phyloP scores from a whole-genome alignment of 441 rosid genomes.

The Adansonia grandidieri region DNA sequence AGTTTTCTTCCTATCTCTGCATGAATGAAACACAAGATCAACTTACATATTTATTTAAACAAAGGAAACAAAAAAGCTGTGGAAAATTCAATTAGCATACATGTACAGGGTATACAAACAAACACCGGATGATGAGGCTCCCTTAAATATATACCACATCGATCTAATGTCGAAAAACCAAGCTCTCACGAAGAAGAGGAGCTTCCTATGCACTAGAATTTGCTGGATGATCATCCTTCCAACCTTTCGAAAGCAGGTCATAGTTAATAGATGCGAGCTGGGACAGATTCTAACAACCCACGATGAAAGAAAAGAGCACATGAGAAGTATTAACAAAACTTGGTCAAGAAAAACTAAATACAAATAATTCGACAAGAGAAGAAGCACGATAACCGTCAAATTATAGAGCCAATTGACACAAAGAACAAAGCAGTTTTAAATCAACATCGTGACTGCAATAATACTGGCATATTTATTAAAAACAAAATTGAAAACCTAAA shows the following conservation, averaged over 20 bases:
- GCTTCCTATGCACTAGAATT: conserved; percentile 50
- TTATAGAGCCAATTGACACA: not conserved
- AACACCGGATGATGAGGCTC: conserved; percentile 32
- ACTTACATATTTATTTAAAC: not conserved
- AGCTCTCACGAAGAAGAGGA: conserved; percentile 26
- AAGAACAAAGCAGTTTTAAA: not conserved
- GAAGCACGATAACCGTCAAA: not conserved
- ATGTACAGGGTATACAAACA: conserved; percentile 62
- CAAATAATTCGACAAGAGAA: not conserved
- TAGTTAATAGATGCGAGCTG: conserved; percentile 97
- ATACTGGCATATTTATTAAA: not conserved
- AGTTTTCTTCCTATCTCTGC: conserved; percentile 53
- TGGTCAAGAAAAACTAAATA: not conserved
- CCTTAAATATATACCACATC: conserved; percentile 28
- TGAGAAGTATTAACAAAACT: not conserved
- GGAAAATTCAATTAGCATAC: conserved; percentile 37
- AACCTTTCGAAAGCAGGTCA: conserved; percentile 95
- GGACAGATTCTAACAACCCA: conserved; percentile 76
- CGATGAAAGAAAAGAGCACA: conserved; percentile 12
- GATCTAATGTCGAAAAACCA: conserved; percentile 29
- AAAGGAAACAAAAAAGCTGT: not conserved
- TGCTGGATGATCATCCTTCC: conserved; percentile 76
- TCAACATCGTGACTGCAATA: not conserved
- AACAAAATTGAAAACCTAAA: conserved; percentile 1
- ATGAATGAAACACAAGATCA: conserved; percentile 12